Evolutionary conservation across 1,284 basidiomycete genomes (phyloP).

Genomic region (Marasmius sp.): DNA sequence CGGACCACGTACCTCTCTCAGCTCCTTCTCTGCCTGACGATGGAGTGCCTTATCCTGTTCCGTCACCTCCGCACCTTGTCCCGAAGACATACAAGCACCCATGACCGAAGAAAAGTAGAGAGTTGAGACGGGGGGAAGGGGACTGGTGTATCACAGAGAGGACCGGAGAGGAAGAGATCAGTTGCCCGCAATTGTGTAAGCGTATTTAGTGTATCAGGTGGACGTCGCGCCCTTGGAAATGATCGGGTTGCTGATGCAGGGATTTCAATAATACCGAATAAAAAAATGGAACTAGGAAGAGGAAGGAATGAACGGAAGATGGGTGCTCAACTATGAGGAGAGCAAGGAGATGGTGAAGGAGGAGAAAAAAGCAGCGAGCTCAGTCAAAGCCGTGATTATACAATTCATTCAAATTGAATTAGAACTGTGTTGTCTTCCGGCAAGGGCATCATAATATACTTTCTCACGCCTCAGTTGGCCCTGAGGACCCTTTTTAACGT

Average conservation of each 20-base stretch:
- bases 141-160: background rate
- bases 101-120: constrained; percentile 35
- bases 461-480: no score
- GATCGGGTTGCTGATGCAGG: no score
- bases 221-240: no score
- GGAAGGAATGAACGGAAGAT: constrained; percentile 1
- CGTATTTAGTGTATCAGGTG: background rate
- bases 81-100: constrained; percentile 76
- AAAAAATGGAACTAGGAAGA: background rate
- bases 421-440: no score
- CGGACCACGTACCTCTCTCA: constrained; percentile 55
- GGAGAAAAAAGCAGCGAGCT: background rate
- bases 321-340: background rate
- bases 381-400: background rate
- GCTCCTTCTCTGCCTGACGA: constrained; percentile 45
- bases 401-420: no score
- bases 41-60: constrained; percentile 57
- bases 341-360: background rate
- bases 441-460: no score
- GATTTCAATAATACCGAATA: background rate
- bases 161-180: background rate
- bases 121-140: background rate
- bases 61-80: constrained; percentile 48
- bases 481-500: no score
- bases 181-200: background rate